Evolutionary conservation across 805 yeast genomes (phyloP).

Genomic region (Yarrowia sp.): DNA sequence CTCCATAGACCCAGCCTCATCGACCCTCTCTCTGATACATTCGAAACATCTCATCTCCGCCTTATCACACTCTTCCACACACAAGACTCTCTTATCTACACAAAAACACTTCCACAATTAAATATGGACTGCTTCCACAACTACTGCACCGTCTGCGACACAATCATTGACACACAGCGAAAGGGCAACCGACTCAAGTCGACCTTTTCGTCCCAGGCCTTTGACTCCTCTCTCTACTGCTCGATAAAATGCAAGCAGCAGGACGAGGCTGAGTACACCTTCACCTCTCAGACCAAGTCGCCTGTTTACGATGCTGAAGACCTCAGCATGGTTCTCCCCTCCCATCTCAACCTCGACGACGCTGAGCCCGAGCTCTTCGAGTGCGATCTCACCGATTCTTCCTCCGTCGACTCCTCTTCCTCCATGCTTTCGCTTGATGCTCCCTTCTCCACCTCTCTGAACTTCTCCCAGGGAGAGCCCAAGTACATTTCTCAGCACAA

Average conservation of each 20-base stretch:
- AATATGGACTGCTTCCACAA: conserved; percentile 31
- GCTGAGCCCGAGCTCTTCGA: conserved; percentile 25
- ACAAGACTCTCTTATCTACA: neutral
- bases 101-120: neutral
- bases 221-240: conserved; percentile 36
- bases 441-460: conserved; percentile 14
- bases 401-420: conserved; percentile 17
- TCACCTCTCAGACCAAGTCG: conserved; percentile 14
- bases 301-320: conserved; percentile 21
- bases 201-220: conserved; percentile 14
- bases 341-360: conserved; percentile 17
- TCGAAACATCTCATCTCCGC: neutral
- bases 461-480: conserved; percentile 20
- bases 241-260: conserved; percentile 35
- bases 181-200: conserved; percentile 25
- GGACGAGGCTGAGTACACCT: conserved; percentile 29
- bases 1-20: neutral
- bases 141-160: conserved; percentile 41
- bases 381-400: conserved; percentile 23
- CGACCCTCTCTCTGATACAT: neutral
- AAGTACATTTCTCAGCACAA: conserved; percentile 19
- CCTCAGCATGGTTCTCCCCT: conserved; percentile 21
- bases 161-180: conserved; percentile 32
- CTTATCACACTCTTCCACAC: neutral
- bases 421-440: conserved; percentile 8